Percentiles rank a stretch among this genome's conserved stretches.
Evolutionary conservation across 192 early-diverging fungal genomes (phyloP).

Genomic region (Powellomyces hirtus): DNA sequence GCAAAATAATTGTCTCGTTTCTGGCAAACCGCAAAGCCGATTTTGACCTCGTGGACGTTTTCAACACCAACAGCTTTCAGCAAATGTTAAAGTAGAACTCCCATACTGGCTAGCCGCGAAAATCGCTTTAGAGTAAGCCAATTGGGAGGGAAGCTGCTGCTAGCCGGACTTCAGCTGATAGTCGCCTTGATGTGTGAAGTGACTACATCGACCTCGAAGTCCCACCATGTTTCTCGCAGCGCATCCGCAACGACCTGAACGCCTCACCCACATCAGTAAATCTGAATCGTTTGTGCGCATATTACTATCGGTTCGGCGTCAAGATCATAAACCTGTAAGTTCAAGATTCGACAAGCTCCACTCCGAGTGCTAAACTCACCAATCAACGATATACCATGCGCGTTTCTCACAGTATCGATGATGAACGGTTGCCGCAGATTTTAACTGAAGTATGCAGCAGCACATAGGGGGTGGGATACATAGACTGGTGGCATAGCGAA

Average conservation of each 20-base stretch:
- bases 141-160: background rate
- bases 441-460: background rate
- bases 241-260: slow-evolving; percentile 40
- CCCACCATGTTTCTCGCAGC: slow-evolving; percentile 38
- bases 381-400: too few species aligned
- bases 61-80: slow-evolving; percentile 38
- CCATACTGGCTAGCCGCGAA: slow-evolving; percentile 45
- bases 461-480: background rate
- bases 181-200: background rate
- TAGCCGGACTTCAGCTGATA: background rate
- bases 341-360: too few species aligned
- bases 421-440: background rate
- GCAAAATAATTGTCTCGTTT: too few species aligned
- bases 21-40: too few species aligned
- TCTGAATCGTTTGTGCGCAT: slow-evolving; percentile 35
- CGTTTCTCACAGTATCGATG: slow-evolving; percentile 2
- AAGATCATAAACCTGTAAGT: slow-evolving; percentile 43
- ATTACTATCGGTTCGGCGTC: slow-evolving; percentile 44
- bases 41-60: too few species aligned
- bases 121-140: slow-evolving; percentile 31
- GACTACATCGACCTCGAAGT: slow-evolving; percentile 39
- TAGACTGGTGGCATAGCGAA: background rate
- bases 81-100: slow-evolving; percentile 36
- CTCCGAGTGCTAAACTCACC: too few species aligned
- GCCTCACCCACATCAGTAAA: slow-evolving; percentile 40